Evolutionary conservation across 306 rosid species (phyloP).

Genomic region (Delonix regia): DNA sequence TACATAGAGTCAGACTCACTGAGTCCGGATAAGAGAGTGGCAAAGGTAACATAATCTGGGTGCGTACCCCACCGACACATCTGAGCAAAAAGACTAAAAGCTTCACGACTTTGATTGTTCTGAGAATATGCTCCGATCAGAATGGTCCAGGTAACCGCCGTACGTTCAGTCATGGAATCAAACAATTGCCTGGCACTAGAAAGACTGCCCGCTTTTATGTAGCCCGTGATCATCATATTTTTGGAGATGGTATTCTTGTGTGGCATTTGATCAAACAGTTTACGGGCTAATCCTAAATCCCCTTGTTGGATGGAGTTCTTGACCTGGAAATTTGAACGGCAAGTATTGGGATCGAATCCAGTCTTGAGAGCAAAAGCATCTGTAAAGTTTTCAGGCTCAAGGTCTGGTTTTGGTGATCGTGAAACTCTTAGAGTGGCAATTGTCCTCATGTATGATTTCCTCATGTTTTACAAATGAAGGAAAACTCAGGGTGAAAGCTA

Average conservation of each 20-base stretch:
- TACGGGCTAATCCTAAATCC: constrained; percentile 54
- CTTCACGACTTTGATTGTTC: constrained; percentile 51
- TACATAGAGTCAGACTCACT: constrained; percentile 47
- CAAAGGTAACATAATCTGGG: constrained; percentile 77
- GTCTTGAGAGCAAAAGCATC: constrained; percentile 80
- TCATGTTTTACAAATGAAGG: constrained; percentile 30
- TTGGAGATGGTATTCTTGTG: constrained; percentile 65
- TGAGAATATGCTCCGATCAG: constrained; percentile 71
- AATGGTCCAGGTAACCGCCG: constrained; percentile 86
- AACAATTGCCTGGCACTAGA: constrained; percentile 65
- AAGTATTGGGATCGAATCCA: constrained; percentile 67
- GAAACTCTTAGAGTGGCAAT: constrained; percentile 39
- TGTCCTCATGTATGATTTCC: constrained; percentile 49
- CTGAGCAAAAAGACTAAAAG: constrained; percentile 61
- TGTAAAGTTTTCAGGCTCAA: constrained; percentile 31
- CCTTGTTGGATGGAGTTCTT: constrained; percentile 49
- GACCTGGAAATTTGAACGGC: constrained; percentile 68
- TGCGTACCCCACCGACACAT: constrained; percentile 59
- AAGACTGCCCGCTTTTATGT: constrained; percentile 65
- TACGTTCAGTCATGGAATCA: constrained; percentile 64
- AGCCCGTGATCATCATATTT: constrained; percentile 71
- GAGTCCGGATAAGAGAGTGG: constrained; percentile 78
- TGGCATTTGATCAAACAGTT: constrained; percentile 79
- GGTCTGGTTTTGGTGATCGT: constrained; percentile 39
- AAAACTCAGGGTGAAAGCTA: not conserved